Evolutionary conservation across 805 yeast species (phyloP), one percentile per base, ranked within the genome.

Genomic region (Yarrowia divulgata): DNA sequence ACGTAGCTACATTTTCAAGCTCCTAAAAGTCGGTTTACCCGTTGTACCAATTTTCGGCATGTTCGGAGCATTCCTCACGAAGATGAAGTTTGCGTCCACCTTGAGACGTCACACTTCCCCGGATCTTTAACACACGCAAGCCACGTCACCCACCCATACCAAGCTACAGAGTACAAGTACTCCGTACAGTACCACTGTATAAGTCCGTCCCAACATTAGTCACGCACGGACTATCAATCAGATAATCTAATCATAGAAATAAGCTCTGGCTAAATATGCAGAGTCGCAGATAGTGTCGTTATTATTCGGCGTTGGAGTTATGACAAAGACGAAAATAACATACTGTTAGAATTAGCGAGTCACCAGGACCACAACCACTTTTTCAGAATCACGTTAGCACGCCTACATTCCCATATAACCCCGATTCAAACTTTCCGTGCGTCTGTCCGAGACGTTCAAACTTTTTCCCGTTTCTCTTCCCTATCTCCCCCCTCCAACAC

Each of bases 191-290:
- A n/a, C n/a, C n/a, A n/a, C 29, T 23, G 29, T 23, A 23, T 23
- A 23, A 23, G 29, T 23, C 29, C 29, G 29, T 23, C 37, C 37
- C 37, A 34, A 34, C 37, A 34, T 34, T 23, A 34, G 37, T 34
- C 40, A 12, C 18, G 18, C 45, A n/a, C 19, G 3, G 12, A 9
- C 63, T 57, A 42, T 57, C 64, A 57, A 57, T 57, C 64, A 57
- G 64, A 57, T 57, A 57, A 57, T 57, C 64, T 57, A 57, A 57
- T 57, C 64, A 54, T 57, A 40, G 37, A 57, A 57, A 29, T 57
- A 57, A 32, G 19, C 40, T 57, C 14, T 9, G 8, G 8, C 48
- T 43, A 57, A 10, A 9, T 13, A 18, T 39, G 46, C 60, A 54
- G 35, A 9, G 49, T 8, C 14, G 32, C 9, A 40, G 5, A 16